phyloP scores from a whole-genome alignment of 495 filamentous ascomycete genomes.

The Tuber calosporum region DNA sequence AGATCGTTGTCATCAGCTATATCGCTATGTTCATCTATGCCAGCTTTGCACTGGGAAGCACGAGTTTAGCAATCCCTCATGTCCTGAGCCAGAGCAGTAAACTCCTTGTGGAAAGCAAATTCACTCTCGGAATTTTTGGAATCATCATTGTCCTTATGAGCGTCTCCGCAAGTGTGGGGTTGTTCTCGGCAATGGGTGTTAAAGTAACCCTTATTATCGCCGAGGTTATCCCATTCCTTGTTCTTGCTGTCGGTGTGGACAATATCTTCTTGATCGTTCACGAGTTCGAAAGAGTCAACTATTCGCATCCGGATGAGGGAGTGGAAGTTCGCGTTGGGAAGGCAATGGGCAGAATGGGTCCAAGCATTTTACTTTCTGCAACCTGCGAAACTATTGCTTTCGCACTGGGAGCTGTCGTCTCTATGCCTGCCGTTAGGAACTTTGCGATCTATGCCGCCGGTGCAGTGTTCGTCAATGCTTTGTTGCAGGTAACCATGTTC shows the following conservation, averaged over 20 bases:
- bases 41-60: conserved; percentile 82
- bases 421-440: conserved; percentile 95
- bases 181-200: conserved; percentile 82
- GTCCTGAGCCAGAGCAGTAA: conserved; percentile 72
- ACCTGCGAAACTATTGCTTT: conserved; percentile 90
- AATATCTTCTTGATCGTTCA: conserved; percentile 99
- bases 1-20: conserved; percentile 94
- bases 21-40: conserved; percentile 98
- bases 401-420: conserved; percentile 81
- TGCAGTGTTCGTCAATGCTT: conserved; percentile 91
- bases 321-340: conserved; percentile 78
- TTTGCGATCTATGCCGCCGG: conserved; percentile 95
- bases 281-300: conserved; percentile 90
- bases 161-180: conserved; percentile 83
- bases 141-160: conserved; percentile 96
- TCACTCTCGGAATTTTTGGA: conserved; percentile 81
- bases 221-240: conserved; percentile 95
- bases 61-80: conserved; percentile 65
- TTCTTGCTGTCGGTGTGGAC: conserved; percentile 92
- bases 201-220: conserved; percentile 96
- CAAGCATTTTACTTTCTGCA: conserved; percentile 92
- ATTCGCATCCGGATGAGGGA: conserved; percentile 74
- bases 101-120: conserved; percentile 87
- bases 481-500: conserved; percentile 94
- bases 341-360: conserved; percentile 87